phyloP scores from a whole-genome alignment of 768 basidiomycete species.

The Boletus bicolor region DNA sequence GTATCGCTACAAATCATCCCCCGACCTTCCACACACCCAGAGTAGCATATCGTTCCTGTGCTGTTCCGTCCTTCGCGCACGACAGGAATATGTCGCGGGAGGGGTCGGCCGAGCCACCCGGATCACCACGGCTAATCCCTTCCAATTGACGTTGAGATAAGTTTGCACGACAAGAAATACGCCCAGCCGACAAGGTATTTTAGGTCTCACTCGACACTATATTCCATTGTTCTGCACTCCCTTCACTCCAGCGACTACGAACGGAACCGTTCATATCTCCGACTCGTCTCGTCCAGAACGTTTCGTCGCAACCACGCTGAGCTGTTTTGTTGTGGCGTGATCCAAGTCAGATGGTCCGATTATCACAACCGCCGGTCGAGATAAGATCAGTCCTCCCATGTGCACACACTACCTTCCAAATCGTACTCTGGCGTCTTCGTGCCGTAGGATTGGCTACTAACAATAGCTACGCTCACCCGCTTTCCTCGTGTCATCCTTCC shows the following conservation, averaged over 20 bases:
- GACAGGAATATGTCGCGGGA: background rate
- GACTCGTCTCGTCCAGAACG: background rate
- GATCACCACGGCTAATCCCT: conserved; percentile 1
- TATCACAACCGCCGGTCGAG: conserved; percentile 7
- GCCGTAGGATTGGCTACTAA: conserved; percentile 9
- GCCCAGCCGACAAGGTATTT: background rate
- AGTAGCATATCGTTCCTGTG: conserved; percentile 7
- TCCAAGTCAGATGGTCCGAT: conserved; percentile 2
- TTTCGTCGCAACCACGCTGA: background rate
- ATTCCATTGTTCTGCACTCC: background rate
- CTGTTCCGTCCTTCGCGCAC: conserved; percentile 7
- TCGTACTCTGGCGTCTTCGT: background rate
- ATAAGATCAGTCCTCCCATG: conserved; percentile 16
- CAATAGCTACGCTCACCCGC: conserved; percentile 12
- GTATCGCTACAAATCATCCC: conserved; percentile 11
- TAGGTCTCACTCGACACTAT: background rate
- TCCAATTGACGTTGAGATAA: background rate
- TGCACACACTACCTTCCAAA: background rate
- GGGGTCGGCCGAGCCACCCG: background rate
- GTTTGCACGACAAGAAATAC: background rate
- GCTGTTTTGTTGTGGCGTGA: background rate
- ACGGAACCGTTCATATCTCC: background rate
- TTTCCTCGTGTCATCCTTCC: conserved; percentile 9
- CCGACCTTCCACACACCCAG: conserved; percentile 8
- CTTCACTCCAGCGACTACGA: background rate